Percentiles rank a stretch among this genome's conserved stretches.
Evolutionary conservation across 192 early-diverging fungal species (phyloP).

Genomic region (Coemansia sp.): DNA sequence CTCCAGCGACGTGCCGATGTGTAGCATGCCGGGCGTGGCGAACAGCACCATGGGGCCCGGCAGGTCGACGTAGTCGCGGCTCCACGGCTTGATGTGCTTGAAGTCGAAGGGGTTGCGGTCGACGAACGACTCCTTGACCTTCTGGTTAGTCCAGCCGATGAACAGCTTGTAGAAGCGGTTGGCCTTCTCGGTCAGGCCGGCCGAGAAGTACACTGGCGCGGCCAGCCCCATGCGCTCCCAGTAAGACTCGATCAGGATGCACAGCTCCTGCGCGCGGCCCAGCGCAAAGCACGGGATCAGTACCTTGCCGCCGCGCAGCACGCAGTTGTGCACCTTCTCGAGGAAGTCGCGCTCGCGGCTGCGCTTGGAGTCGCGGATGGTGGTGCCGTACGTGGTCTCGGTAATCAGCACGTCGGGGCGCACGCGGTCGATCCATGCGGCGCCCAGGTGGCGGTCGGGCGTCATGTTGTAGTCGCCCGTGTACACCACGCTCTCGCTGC

Average conservation of each 20-base stretch:
- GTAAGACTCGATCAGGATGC: slow-evolving; percentile 91
- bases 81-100: slow-evolving; percentile 86
- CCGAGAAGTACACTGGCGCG: slow-evolving; percentile 93
- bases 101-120: slow-evolving; percentile 97
- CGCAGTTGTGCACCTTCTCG: slow-evolving; percentile 80
- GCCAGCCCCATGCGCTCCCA: slow-evolving; percentile 90
- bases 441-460: slow-evolving; percentile 86
- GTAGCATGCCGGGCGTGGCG: slow-evolving; percentile 98
- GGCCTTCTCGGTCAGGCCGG: slow-evolving; percentile 89
- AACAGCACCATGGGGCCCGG: slow-evolving; percentile 94
- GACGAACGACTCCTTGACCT: slow-evolving; percentile 90
- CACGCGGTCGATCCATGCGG: slow-evolving; percentile 94
- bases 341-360: slow-evolving; percentile 91
- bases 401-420: slow-evolving; percentile 92
- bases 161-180: slow-evolving; percentile 97
- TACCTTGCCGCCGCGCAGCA: slow-evolving; percentile 78
- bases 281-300: slow-evolving; percentile 98
- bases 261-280: slow-evolving; percentile 95
- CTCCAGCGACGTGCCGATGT: slow-evolving; percentile 89
- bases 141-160: slow-evolving; percentile 98
- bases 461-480: slow-evolving; percentile 93
- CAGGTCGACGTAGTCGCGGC: slow-evolving; percentile 64
- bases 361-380: slow-evolving; percentile 90
- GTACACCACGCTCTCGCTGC: slow-evolving; percentile 76
- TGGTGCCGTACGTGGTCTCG: slow-evolving; percentile 96